phyloP scores from a whole-genome alignment of 129 eudicot genomes.

The sunflower (Helianthus annuus) region HanXRQr2.0-SUNRISE NC_035439.2:140497429-140497928 shows the following conservation, averaged over 20 bases:
- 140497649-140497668: slow-evolving; percentile 11
- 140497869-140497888: slow-evolving; percentile 22
- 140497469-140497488: too few species aligned
- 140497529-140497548: too few species aligned
- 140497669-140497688: slow-evolving; percentile 14
- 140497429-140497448: too few species aligned
- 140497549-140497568: too few species aligned
- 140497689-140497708: slow-evolving; percentile 15
- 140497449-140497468: too few species aligned
- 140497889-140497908: background rate
- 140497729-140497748: slow-evolving; percentile 20
- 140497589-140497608: too few species aligned
- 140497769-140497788: slow-evolving; percentile 14
- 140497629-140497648: background rate
- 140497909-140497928: too few species aligned
- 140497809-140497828: slow-evolving; percentile 22
- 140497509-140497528: too few species aligned
- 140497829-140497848: slow-evolving; percentile 11
- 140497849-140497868: slow-evolving; percentile 16
- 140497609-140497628: too few species aligned
- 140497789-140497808: slow-evolving; percentile 26
- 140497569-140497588: too few species aligned
- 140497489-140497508: too few species aligned
- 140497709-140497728: slow-evolving; percentile 8
- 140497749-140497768: slow-evolving; percentile 20